A percentile compares a stretch with the other conserved stretches of the same genome.
These are phyloP conservation scores for Pulveroboletus sp. DNA, from an alignment of 768 basidiomycete genomes.

Conservation along the genomic window DNA sequence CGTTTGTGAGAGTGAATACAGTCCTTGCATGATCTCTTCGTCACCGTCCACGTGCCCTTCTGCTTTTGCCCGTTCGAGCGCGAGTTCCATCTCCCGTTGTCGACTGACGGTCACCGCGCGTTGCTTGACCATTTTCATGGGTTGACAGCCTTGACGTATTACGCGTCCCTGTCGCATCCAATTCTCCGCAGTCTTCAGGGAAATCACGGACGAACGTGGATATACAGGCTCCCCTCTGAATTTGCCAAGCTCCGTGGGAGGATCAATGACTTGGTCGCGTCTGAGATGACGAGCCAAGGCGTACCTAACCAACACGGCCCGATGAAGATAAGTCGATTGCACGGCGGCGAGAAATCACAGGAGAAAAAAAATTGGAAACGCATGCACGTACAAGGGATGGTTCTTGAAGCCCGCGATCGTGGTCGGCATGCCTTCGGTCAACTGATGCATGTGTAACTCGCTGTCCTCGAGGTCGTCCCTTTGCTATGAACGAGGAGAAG, in stretches of 20 bases:
- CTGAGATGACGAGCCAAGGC: slow-evolving; percentile 83
- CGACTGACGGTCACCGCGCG: slow-evolving; percentile 76
- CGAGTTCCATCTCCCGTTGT: slow-evolving; percentile 66
- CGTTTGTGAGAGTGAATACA: slow-evolving; percentile 85
- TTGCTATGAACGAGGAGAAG: slow-evolving; percentile 45
- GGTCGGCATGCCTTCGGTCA: slow-evolving; percentile 90
- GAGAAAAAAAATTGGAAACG: not conserved
- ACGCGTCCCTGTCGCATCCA: slow-evolving; percentile 88
- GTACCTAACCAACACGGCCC: slow-evolving; percentile 47
- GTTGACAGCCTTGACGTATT: slow-evolving; percentile 69
- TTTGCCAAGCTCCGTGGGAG: slow-evolving; percentile 77
- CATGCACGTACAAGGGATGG: slow-evolving; percentile 67
- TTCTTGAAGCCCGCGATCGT: slow-evolving; percentile 91
- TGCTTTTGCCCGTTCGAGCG: slow-evolving; percentile 36
- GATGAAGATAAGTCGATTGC: slow-evolving; percentile 1
- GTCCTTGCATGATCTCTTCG: slow-evolving; percentile 73
- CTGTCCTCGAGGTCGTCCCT: slow-evolving; percentile 93
- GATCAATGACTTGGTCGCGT: slow-evolving; percentile 81
- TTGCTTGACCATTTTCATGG: slow-evolving; percentile 86
- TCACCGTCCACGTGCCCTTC: slow-evolving; percentile 37
- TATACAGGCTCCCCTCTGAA: slow-evolving; percentile 94
- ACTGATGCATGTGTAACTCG: slow-evolving; percentile 69
- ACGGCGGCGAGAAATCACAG: slow-evolving; percentile 24
- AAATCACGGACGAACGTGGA: slow-evolving; percentile 75
- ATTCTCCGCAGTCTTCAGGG: slow-evolving; percentile 86